phyloP scores from a whole-genome alignment of 257 asterid species.

The Anisodus tanguticus region DNA sequence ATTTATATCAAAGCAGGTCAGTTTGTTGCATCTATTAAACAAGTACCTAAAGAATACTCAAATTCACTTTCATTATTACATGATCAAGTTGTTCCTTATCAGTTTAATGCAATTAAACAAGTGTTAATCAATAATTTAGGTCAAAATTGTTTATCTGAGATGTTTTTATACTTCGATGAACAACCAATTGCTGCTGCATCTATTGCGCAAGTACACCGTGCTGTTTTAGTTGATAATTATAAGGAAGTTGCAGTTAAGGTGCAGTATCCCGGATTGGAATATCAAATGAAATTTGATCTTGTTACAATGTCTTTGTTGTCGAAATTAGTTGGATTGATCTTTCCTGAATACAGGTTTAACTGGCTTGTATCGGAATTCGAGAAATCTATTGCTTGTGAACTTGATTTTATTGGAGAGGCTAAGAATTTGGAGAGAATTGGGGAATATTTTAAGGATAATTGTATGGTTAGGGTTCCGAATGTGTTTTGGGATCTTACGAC shows the following conservation, averaged over 20 bases:
- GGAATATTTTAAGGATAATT: slow-evolving; percentile 59
- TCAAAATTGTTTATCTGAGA: slow-evolving; percentile 58
- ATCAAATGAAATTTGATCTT: slow-evolving; percentile 85
- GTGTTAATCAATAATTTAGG: slow-evolving; percentile 50
- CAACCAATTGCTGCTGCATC: slow-evolving; percentile 98
- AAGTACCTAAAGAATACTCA: too few species aligned
- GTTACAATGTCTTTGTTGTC: slow-evolving; percentile 78
- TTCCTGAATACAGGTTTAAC: slow-evolving; percentile 87
- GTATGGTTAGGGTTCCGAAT: slow-evolving; percentile 65
- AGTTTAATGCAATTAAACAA: too few species aligned
- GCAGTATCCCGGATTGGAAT: slow-evolving; percentile 90
- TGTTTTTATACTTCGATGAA: slow-evolving; percentile 85
- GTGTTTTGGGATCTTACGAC: slow-evolving; percentile 87
- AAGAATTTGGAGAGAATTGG: slow-evolving; percentile 77
- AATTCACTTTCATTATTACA: too few species aligned
- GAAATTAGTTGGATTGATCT: slow-evolving; percentile 72
- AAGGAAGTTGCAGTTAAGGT: slow-evolving; percentile 97
- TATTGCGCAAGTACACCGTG: slow-evolving; percentile 97
- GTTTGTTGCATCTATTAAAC: too few species aligned
- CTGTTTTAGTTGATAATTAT: slow-evolving; percentile 57
- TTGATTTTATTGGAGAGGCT: slow-evolving; percentile 92
- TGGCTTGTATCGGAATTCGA: slow-evolving; percentile 85
- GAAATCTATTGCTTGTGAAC: slow-evolving; percentile 77
- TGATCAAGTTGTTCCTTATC: too few species aligned
- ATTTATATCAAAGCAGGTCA: slow-evolving; percentile 75